Percentiles rank a stretch among this genome's conserved stretches.
phyloP scores from a whole-genome alignment of 1,139 yeast genomes.

The Meyerozyma guilliermondii region DNA sequence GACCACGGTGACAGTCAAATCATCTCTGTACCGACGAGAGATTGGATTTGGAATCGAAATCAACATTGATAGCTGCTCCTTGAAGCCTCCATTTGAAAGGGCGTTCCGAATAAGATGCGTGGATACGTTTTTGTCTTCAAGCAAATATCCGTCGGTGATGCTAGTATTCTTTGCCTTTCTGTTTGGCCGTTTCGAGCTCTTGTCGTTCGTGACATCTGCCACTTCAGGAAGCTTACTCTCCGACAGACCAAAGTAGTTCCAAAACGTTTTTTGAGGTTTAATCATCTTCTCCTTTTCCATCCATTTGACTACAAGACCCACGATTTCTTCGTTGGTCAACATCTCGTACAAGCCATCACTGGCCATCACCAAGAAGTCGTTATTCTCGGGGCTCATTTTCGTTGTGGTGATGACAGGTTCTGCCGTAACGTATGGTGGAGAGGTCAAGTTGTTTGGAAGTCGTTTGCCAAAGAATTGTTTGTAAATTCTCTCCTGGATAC shows the following conservation, averaged over 20 bases:
- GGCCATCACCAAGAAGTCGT: slow-evolving; percentile 88
- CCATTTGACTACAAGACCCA: slow-evolving; percentile 91
- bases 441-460: slow-evolving; percentile 69
- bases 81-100: slow-evolving; percentile 79
- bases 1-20: slow-evolving; percentile 90
- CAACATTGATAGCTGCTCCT: slow-evolving; percentile 81
- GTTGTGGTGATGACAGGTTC: slow-evolving; percentile 90
- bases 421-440: slow-evolving; percentile 98
- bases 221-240: slow-evolving; percentile 61
- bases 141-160: slow-evolving; percentile 32
- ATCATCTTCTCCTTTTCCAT: slow-evolving; percentile 71
- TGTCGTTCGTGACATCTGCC: slow-evolving; percentile 53
- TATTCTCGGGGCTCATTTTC: slow-evolving; percentile 61
- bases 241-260: slow-evolving; percentile 42
- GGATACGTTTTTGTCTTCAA: slow-evolving; percentile 82
- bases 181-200: slow-evolving; percentile 42
- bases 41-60: slow-evolving; percentile 92
- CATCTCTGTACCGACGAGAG: slow-evolving; percentile 91
- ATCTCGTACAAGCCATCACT: slow-evolving; percentile 93
- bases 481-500: slow-evolving; percentile 69
- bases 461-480: slow-evolving; percentile 79
- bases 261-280: slow-evolving; percentile 46
- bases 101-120: slow-evolving; percentile 95
- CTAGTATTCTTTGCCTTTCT: slow-evolving; percentile 36
- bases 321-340: slow-evolving; percentile 88